Percentiles rank a stretch among this genome's conserved stretches.
Conservation (phyloP, 78 protist species). For the Dictyostelium firmibasis region DNA sequence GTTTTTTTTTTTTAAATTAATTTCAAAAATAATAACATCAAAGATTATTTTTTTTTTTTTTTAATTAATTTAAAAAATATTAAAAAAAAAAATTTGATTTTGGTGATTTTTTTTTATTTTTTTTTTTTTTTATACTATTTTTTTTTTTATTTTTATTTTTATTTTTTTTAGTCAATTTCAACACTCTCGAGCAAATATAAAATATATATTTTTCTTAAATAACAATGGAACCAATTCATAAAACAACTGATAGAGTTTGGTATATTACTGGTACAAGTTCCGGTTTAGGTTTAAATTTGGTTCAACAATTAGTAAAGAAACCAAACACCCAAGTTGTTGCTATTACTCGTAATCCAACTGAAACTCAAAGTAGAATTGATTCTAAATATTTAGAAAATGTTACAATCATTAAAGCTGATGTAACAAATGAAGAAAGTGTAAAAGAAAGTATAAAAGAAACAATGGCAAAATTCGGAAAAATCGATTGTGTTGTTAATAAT, state of each 20-base stretch:
- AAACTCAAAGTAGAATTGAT: not conserved
- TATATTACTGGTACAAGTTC: slow-evolving; percentile 1
- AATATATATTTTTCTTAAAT: not conserved
- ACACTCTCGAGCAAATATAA: no score
- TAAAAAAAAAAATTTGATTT: no score
- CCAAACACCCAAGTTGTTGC: slow-evolving; percentile 28
- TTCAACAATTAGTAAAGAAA: not conserved
- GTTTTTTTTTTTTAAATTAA: no score
- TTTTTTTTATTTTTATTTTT: no score
- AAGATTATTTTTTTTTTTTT: no score
- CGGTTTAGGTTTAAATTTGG: slow-evolving; percentile 32
- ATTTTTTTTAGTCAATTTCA: no score
- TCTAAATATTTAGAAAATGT: not conserved
- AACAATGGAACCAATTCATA: not conserved
- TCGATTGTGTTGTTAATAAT: slow-evolving; percentile 62
- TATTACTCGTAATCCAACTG: not conserved
- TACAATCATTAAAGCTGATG: not conserved
- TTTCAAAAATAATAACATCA: no score
- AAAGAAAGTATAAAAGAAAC: slow-evolving; percentile 6
- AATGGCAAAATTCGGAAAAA: not conserved
- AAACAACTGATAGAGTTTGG: slow-evolving; percentile 11
- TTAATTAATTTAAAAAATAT: no score
- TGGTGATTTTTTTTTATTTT: no score
- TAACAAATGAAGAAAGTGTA: slow-evolving; percentile 21
- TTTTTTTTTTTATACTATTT: no score